Conservation (phyloP, 352 stramenopile species). For the Globisporangium perplexum region DNA sequence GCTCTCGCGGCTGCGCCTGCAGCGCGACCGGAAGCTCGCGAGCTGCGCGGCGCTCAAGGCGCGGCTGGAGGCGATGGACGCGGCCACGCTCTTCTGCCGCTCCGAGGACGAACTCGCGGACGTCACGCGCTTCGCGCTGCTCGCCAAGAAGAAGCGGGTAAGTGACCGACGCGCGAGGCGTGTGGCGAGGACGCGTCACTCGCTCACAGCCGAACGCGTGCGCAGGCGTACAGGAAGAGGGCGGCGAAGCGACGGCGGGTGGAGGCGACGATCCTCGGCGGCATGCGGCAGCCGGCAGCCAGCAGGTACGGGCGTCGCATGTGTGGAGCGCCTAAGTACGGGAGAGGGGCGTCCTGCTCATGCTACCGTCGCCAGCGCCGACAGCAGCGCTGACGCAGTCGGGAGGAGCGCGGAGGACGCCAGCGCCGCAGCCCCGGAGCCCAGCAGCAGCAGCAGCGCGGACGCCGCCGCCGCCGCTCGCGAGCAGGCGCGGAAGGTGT, state of each 20-base stretch:
- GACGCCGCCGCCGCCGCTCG: not conserved
- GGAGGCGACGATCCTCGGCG: slow-evolving; percentile 3
- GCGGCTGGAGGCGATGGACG: slow-evolving; percentile 15
- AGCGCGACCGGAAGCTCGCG: slow-evolving; percentile 17
- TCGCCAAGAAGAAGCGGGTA: slow-evolving; percentile 27
- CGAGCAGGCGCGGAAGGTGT: slow-evolving; percentile 13
- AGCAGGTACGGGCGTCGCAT: not conserved
- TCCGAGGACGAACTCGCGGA: not conserved
- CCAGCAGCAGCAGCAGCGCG: not conserved
- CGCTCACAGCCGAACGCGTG: not conserved
- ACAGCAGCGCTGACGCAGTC: not conserved
- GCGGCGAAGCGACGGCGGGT: slow-evolving; percentile 5
- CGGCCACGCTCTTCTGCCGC: slow-evolving; percentile 13
- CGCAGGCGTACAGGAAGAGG: slow-evolving; percentile 11
- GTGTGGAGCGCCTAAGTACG: not conserved
- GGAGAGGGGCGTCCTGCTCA: no score
- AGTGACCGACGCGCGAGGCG: not conserved
- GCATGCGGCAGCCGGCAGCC: not conserved
- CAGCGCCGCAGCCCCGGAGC: no score
- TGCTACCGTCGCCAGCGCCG: not conserved
- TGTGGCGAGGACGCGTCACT: not conserved
- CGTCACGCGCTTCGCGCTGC: slow-evolving; percentile 16
- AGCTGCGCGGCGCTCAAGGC: slow-evolving; percentile 16
- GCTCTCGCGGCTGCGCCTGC: slow-evolving; percentile 18
- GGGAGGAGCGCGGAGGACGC: not conserved